Evolutionary conservation across 1,284 basidiomycete species (phyloP).

Genomic region (Psilocybe mexicana): DNA sequence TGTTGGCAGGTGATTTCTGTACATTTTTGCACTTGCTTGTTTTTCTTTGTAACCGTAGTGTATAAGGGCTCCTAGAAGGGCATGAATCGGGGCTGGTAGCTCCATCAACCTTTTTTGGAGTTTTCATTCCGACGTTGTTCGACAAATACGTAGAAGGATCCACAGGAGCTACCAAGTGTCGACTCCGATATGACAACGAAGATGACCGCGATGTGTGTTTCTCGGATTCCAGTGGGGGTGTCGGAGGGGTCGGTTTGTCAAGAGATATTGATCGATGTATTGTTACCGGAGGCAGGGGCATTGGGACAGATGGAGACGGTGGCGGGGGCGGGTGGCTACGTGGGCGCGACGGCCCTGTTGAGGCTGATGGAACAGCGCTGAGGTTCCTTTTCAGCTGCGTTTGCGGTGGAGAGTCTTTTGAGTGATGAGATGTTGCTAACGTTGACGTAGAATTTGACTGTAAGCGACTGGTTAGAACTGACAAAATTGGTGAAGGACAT

Average conservation of each 20-base stretch:
- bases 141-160: constrained; percentile 42
- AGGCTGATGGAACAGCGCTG: constrained; percentile 6
- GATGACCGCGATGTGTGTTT: constrained; percentile 10
- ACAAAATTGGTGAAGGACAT: neutral
- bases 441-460: constrained; percentile 11
- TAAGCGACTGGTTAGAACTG: neutral
- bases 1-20: constrained; percentile 32
- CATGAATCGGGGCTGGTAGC: constrained; percentile 31
- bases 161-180: constrained; percentile 40
- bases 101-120: constrained; percentile 36
- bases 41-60: constrained; percentile 41
- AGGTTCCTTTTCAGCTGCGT: constrained; percentile 6
- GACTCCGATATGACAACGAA: constrained; percentile 25
- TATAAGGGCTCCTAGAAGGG: constrained; percentile 23
- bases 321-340: constrained; percentile 30
- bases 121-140: constrained; percentile 40
- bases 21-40: constrained; percentile 42
- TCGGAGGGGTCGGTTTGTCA: constrained; percentile 10
- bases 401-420: constrained; percentile 5
- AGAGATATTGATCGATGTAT: constrained; percentile 1
- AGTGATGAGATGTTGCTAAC: constrained; percentile 12
- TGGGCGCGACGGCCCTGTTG: constrained; percentile 13
- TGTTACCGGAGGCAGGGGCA: constrained; percentile 34
- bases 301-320: constrained; percentile 44
- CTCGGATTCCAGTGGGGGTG: constrained; percentile 7